Conservation (phyloP, 306 rosid genomes). For the Biancaea sappan region DNA sequence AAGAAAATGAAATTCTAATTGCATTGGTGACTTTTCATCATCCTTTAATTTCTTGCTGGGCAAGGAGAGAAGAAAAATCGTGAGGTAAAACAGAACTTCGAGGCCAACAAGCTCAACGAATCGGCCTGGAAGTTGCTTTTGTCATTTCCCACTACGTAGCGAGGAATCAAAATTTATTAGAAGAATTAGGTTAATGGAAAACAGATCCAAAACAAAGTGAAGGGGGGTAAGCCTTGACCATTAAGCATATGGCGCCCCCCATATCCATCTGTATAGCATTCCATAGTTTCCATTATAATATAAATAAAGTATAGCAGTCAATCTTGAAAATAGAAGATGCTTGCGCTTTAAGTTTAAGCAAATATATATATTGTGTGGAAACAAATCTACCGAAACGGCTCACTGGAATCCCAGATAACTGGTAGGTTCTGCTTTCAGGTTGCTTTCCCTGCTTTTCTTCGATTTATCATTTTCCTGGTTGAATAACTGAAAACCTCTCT, state of each 20-base stretch:
- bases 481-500: neutral
- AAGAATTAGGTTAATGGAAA: neutral
- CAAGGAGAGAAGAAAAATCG: neutral
- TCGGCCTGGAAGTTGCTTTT: conserved; percentile 22
- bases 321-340: conserved; percentile 23
- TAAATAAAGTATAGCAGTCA: neutral
- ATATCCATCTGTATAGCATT: too few species aligned
- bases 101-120: conserved; percentile 10
- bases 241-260: neutral
- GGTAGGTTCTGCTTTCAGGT: neutral
- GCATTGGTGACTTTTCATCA: neutral
- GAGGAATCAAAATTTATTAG: neutral
- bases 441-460: neutral
- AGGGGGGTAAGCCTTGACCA: conserved; percentile 29
- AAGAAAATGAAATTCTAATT: neutral
- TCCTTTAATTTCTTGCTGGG: neutral
- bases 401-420: neutral
- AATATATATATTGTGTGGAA: neutral
- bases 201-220: neutral
- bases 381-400: neutral
- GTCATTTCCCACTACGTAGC: neutral
- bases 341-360: conserved; percentile 47
- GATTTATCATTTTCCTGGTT: neutral
- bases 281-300: neutral
- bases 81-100: too few species aligned